Evolutionary conservation across 2,329 filamentous ascomycete genomes (phyloP), one percentile per base, ranked within the genome.

Genomic region (Nannizziopsis barbatae): DNA sequence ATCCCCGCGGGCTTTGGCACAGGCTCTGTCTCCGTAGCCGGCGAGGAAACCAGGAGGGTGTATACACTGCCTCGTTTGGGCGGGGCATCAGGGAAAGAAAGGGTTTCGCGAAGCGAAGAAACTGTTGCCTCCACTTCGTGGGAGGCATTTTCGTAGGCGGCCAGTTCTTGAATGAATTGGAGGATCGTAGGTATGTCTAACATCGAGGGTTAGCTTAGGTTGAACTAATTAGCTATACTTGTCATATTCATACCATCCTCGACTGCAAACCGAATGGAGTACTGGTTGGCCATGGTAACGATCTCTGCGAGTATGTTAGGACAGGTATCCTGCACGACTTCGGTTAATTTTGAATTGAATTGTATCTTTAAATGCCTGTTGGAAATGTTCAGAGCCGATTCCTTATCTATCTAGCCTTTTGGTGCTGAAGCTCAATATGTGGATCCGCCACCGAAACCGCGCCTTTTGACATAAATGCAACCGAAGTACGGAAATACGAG

Each of bases 131-230:
- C 75, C 55, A 94, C 87, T 55, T 73, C 71, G 57, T 81, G 71
- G 2, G 81, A 71, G 59, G 84, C 84, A 22, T 90, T 80, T 65
- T 95, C 88, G 71, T 95, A 95, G 57, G 81, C 78, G 56, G 90
- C 90, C 7, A 96, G 80, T 62, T 88, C 90, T 47, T 80, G 76
- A 67, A 96, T 88, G 60, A 95, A 74, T 56, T 74, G 68, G 20
- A 95, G 78, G 64, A 96, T 95, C n/a, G 74, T 72, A 18, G 81
- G 77, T 50, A 93, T 79, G 60, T 96, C 90, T 94, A 32, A 12
- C 8, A 27, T 27, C 22, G 4, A 27, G 3, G 4, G 12, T n/a
- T 42, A 17, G 14, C 14, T 18, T n/a, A 7, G 12, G 20, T n/a
- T 8, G 6, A 42, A 42, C 7, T 5, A 7, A 42, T n/a, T 5